Conservation (phyloP, 306 rosid genomes). For the Luffa aegyptiaca region DNA sequence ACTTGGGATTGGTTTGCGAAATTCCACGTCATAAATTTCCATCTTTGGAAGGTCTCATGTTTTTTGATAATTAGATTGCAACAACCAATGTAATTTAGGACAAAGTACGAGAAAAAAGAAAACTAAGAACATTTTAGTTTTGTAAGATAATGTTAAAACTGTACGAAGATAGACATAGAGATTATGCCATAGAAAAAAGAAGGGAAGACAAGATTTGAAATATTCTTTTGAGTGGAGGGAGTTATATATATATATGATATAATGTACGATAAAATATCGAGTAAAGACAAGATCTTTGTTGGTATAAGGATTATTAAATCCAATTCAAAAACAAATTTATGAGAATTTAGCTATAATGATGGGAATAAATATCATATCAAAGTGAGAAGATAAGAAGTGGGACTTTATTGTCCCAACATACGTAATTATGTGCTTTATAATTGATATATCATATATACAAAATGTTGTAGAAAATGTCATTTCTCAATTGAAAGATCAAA, state of each 20-base stretch:
- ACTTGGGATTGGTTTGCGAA: neutral
- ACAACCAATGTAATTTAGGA: neutral
- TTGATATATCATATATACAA: no score
- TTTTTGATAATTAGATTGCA: neutral
- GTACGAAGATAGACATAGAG: slow-evolving; percentile 9
- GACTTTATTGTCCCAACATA: neutral
- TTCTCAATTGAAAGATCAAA: no score
- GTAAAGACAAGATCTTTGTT: neutral
- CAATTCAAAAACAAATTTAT: neutral
- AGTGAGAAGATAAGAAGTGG: neutral
- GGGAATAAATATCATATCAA: neutral
- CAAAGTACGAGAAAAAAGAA: neutral
- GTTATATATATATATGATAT: neutral
- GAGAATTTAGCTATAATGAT: neutral
- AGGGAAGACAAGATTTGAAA: neutral
- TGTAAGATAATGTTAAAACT: neutral
- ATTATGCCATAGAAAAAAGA: neutral
- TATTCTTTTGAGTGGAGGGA: neutral
- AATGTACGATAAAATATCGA: neutral
- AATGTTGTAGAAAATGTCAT: no score
- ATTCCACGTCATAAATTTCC: neutral
- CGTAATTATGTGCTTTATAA: neutral
- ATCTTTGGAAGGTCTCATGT: neutral
- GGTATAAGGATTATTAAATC: neutral
- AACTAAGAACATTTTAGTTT: neutral